A percentile compares a stretch with the other conserved stretches of the same genome.
phyloP scores from a whole-genome alignment of 139 green algal genomes.

The Volvox africanus region DNA sequence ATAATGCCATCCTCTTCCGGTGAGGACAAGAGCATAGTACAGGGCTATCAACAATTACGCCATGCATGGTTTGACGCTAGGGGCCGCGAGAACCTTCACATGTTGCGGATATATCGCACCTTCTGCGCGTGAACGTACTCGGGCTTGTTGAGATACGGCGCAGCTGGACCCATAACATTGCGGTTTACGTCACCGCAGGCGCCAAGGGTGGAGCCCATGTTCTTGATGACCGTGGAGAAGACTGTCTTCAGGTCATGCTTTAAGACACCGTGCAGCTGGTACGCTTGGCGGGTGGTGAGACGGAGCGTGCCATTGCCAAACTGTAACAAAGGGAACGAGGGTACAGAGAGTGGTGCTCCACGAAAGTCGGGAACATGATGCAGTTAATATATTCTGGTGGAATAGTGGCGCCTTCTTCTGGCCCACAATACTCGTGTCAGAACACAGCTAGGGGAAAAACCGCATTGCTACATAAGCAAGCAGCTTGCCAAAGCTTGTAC shows the following conservation, averaged over 20 bases:
- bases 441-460: no score
- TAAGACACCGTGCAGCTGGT: conserved; percentile 98
- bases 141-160: conserved; percentile 84
- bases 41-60: no score
- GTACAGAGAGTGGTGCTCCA: background rate
- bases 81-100: no score
- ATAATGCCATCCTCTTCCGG: no score
- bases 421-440: no score
- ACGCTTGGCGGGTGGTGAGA: conserved; percentile 98
- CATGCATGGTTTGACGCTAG: no score
- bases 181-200: conserved; percentile 98
- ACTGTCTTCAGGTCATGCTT: conserved; percentile 99
- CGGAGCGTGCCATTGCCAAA: conserved; percentile 98
- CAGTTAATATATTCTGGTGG: no score
- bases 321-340: conserved; percentile 57
- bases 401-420: no score
- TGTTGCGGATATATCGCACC: conserved; percentile 21
- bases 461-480: no score
- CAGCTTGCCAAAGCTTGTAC: no score
- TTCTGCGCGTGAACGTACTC: conserved; percentile 93
- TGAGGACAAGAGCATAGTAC: no score
- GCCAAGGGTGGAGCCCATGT: conserved; percentile 97
- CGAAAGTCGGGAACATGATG: no score
- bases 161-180: conserved; percentile 91
- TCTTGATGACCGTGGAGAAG: conserved; percentile 97